Conservation (phyloP, 2,329 filamentous ascomycete genomes). For the Colletotrichum filicis region DNA sequence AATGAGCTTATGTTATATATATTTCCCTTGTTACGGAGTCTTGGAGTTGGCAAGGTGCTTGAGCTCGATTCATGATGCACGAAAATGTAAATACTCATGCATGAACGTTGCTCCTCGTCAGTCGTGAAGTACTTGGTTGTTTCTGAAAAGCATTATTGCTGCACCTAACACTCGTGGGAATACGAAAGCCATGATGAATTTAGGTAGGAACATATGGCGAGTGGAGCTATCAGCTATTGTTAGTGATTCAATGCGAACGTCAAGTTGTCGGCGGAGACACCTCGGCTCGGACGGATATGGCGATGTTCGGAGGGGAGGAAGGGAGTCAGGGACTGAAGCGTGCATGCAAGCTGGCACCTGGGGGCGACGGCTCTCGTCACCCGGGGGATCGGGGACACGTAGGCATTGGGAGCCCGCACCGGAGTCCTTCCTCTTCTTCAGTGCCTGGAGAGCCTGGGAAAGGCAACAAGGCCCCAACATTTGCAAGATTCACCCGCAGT, state of each 20-base stretch:
- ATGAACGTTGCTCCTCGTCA: no score
- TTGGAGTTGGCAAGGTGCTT: background rate
- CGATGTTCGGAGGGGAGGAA: background rate
- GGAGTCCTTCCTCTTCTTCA: background rate
- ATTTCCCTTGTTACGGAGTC: background rate
- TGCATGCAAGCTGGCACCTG: background rate
- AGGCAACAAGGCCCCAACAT: constrained; percentile 18
- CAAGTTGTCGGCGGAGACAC: background rate
- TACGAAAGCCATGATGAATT: no score
- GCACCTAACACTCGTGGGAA: no score
- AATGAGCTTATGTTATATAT: background rate
- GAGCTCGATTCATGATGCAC: background rate
- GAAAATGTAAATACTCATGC: background rate
- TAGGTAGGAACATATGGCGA: background rate
- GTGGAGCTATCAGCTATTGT: background rate
- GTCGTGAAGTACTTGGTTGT: no score
- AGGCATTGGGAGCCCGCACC: background rate
- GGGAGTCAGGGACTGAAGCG: background rate
- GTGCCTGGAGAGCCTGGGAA: constrained; percentile 26
- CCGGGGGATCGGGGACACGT: constrained; percentile 9
- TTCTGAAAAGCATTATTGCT: no score
- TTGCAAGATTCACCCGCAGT: constrained; percentile 23
- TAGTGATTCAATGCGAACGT: background rate
- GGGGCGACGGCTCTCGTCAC: background rate
- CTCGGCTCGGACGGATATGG: constrained; percentile 6